Conservation (phyloP, 2,329 filamentous ascomycete genomes). For the Drechslera avenae region DNA sequence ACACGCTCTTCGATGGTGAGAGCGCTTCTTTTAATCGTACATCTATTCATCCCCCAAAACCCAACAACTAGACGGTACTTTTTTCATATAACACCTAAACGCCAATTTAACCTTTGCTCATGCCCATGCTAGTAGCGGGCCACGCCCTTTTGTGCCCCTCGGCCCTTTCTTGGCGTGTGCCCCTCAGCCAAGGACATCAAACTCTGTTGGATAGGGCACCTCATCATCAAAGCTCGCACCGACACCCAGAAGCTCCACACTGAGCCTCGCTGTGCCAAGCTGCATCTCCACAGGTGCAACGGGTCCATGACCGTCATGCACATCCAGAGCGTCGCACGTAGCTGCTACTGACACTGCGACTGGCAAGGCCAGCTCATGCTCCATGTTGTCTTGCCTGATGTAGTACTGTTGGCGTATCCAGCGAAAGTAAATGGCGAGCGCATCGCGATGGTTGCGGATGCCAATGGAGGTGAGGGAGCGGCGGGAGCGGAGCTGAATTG, state of each 20-base stretch:
- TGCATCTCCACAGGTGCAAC: neutral
- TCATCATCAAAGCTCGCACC: conserved; percentile 10
- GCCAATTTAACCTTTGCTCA: no score
- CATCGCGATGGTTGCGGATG: conserved; percentile 28
- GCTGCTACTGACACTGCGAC: conserved; percentile 76
- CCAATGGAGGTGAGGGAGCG: conserved; percentile 25
- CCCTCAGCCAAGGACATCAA: conserved; percentile 14
- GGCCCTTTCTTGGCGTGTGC: neutral
- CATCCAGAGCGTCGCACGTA: neutral
- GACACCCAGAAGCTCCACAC: conserved; percentile 5
- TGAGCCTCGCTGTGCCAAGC: neutral
- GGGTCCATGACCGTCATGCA: neutral
- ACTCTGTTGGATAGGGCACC: conserved; percentile 7
- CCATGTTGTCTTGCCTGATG: neutral
- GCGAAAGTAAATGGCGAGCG: conserved; percentile 30
- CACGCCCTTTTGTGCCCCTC: neutral
- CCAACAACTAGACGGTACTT: no score
- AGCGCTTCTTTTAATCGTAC: no score
- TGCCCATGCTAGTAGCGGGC: no score
- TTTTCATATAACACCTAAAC: no score
- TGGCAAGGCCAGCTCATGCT: conserved; percentile 66
- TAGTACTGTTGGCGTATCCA: conserved; percentile 27
- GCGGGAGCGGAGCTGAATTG: conserved; percentile 13
- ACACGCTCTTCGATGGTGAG: no score
- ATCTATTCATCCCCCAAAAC: no score